Percentiles rank a stretch among this genome's conserved stretches.
These are phyloP conservation scores for Alternaria sp. DNA, from an alignment of 2,329 filamentous ascomycete species.

Conservation along the genomic window DNA sequence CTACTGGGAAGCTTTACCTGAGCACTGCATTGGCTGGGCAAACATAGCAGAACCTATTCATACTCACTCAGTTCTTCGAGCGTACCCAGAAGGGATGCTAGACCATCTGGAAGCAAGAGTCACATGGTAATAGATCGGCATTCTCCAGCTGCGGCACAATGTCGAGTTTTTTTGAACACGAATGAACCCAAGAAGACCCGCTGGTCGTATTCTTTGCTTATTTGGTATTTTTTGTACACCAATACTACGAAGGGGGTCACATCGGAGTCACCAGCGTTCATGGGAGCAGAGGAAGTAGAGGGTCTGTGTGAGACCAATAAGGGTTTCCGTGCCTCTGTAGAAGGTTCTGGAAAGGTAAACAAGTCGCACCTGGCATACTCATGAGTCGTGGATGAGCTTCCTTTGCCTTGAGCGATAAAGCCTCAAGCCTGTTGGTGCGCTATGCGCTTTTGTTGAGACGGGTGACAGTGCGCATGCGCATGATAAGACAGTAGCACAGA, in stretches of 20 bases:
- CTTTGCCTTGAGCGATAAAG: not conserved
- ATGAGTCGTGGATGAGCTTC: not conserved
- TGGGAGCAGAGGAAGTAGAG: not conserved
- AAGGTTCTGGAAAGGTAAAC: not conserved
- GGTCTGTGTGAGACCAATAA: not conserved
- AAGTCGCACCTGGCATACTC: not conserved
- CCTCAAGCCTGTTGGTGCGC: constrained; percentile 2
- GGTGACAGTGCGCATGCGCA: constrained; percentile 1
- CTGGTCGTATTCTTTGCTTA: not conserved
- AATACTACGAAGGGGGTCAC: not conserved
- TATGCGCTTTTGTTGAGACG: constrained; percentile 6
- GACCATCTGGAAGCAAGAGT: constrained; percentile 33
- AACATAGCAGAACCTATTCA: not conserved
- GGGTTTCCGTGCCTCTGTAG: not conserved
- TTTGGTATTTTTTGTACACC: not conserved
- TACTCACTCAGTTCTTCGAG: not conserved
- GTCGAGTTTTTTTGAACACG: not conserved
- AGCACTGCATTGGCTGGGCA: not conserved
- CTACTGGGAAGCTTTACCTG: constrained; percentile 31
- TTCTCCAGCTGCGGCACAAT: not conserved
- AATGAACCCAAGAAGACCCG: not conserved
- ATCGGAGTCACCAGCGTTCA: not conserved
- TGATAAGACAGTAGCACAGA: not conserved
- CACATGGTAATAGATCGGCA: not conserved
- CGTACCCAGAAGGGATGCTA: not conserved